Conservation (phyloP, 305 asterid genomes). For the Fraxinus greggii region DNA sequence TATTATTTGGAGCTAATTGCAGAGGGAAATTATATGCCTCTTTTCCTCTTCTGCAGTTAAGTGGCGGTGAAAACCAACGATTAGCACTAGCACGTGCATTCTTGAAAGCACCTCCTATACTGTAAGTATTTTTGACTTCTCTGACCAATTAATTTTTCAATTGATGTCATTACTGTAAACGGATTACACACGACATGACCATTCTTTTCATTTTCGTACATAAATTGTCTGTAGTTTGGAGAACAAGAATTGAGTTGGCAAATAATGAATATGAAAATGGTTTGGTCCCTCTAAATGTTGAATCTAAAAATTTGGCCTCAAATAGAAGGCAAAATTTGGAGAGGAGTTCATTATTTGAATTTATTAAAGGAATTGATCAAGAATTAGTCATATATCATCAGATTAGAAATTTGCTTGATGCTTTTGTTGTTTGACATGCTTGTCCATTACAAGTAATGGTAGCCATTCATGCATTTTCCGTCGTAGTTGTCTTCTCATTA, state of each 20-base stretch:
- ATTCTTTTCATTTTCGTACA: slow-evolving; percentile 3
- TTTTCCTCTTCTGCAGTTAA: slow-evolving; percentile 57
- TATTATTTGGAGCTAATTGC: background rate
- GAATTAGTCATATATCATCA: background rate
- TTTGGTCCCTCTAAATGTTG: background rate
- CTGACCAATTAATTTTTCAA: background rate
- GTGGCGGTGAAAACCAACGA: slow-evolving; percentile 99
- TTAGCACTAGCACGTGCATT: slow-evolving; percentile 97
- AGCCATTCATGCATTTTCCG: slow-evolving; percentile 9
- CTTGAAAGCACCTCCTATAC: slow-evolving; percentile 85
- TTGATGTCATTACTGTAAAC: background rate
- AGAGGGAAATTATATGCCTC: slow-evolving; percentile 14
- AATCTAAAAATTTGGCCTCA: background rate
- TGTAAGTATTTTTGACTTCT: slow-evolving; percentile 51
- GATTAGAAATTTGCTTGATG: slow-evolving; percentile 12
- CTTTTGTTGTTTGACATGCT: slow-evolving; percentile 10
- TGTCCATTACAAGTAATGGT: background rate
- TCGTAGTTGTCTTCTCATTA: background rate
- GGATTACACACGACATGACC: background rate
- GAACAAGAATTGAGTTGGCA: background rate
- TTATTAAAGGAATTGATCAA: background rate
- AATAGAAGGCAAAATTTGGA: background rate
- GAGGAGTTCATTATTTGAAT: background rate
- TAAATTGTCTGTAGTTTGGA: background rate
- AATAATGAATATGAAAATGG: background rate